phyloP scores from a whole-genome alignment of 768 basidiomycete species.

The Mycena vulgaris region DNA sequence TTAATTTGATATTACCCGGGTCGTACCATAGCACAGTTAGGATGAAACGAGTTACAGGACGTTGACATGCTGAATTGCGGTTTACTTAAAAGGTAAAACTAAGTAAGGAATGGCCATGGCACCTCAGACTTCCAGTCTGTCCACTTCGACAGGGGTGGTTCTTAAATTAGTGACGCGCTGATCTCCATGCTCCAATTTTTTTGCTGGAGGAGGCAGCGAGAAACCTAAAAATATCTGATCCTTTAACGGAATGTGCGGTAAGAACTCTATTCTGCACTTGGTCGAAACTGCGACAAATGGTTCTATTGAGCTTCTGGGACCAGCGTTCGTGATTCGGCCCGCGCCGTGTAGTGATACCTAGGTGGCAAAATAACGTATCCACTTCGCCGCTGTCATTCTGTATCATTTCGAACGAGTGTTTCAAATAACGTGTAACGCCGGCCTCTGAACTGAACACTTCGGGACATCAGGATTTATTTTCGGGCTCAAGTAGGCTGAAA shows the following conservation, averaged over 20 bases:
- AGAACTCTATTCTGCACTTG: constrained; percentile 2
- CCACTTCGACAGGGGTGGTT: constrained; percentile 3
- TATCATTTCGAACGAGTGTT: background rate
- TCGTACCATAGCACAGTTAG: background rate
- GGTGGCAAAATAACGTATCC: background rate
- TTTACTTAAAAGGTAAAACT: constrained; percentile 5
- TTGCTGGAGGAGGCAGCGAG: background rate
- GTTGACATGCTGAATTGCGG: constrained; percentile 2
- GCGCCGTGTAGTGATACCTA: constrained; percentile 1
- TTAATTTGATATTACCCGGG: background rate
- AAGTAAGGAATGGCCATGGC: no score
- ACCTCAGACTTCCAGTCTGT: background rate
- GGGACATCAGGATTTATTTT: background rate
- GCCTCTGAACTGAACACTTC: background rate
- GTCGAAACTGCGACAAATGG: constrained; percentile 2
- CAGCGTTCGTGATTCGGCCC: constrained; percentile 4
- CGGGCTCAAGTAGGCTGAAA: background rate
- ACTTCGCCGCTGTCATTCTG: constrained; percentile 3
- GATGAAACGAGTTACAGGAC: background rate
- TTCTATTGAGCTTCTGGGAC: constrained; percentile 13
- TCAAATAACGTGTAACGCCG: background rate
- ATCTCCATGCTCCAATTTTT: background rate
- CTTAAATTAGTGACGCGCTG: background rate
- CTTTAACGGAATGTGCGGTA: background rate
- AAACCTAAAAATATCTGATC: background rate